Conservation (phyloP, 441 rosid species). For the Manihot esculenta region DNA sequence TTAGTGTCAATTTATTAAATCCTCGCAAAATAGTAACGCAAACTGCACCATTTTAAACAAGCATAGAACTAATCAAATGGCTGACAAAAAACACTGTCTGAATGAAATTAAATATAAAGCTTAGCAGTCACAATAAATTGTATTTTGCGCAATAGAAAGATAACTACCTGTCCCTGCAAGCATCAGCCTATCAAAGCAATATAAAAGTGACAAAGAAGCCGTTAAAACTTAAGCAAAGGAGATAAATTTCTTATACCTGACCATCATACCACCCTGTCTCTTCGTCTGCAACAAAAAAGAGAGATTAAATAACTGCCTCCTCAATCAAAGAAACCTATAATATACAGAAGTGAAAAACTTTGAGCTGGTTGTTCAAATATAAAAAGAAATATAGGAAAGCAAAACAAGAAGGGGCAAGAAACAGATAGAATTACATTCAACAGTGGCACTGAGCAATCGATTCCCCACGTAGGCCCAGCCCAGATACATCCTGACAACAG, state of each 20-base stretch:
- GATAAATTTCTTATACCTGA: conserved; percentile 47
- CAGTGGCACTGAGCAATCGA: conserved; percentile 92
- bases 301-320: not conserved
- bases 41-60: not conserved
- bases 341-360: no score
- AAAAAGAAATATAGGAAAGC: not conserved
- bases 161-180: not conserved
- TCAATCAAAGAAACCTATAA: not conserved
- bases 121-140: no score
- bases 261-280: conserved; percentile 99
- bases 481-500: conserved; percentile 85
- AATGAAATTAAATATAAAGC: not conserved
- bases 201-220: not conserved
- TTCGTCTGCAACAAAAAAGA: conserved; percentile 59
- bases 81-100: not conserved
- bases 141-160: no score
- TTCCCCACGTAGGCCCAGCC: conserved; percentile 99
- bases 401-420: not conserved
- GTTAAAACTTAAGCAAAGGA: not conserved
- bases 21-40: no score
- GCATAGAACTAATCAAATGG: not conserved
- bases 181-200: not conserved
- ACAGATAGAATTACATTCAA: conserved; percentile 55
- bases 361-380: no score
- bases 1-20: no score